Base-by-base conservation (phyloP, 345 rosid species). In the Bretschneidera sinensis region DNA sequence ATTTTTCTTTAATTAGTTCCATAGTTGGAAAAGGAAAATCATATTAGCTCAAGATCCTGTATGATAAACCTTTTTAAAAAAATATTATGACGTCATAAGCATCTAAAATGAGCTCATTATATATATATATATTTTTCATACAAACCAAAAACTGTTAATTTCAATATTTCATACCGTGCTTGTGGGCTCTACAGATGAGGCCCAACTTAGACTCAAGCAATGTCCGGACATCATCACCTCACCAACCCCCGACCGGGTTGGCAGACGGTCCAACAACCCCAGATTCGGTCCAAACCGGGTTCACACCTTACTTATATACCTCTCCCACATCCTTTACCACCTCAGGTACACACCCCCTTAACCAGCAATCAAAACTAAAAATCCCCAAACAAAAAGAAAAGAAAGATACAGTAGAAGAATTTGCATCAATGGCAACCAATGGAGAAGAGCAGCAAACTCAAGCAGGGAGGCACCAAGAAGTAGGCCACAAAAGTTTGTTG, bases 401-500 rank as follows among this genome's bases (percentile, higher is more conserved):
- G 22, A 0, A 61, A 21, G 11, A 24, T 9, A 6, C 34, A n/a
- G n/a, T 13, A 24, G n/a, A 23, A 31, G 8, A 20, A 9, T 4
- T 61, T 23, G 6, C 61, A 62, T 5, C 74, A 43, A 74, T 89
- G 88, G 83, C 96, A 1, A 24, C 64, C 43, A 84, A 77, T 35
- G 76, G 63, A 54, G 86, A 84, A 52, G 79, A 81, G 33, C 79
- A 85, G 65, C 84, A 85, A 64, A 76, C 62, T 33, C 80, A 78
- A 68, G 79, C 58, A 5, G 72, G 83, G 24, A 68, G 88, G 75
- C 97, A 95, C 65, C 89, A 82, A 61, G 99, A 91, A 74, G 95
- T 86, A 28, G 99, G 98, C 63, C 96, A 91, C 83, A 95, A 91
- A 76, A 91, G 95, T 69, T 95, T 95, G 59, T 64, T 95, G 34